Percentiles rank a stretch among this genome's conserved stretches.
Evolutionary conservation across 805 yeast species (phyloP).

Genomic region (Ogataea nitratoaversa): DNA sequence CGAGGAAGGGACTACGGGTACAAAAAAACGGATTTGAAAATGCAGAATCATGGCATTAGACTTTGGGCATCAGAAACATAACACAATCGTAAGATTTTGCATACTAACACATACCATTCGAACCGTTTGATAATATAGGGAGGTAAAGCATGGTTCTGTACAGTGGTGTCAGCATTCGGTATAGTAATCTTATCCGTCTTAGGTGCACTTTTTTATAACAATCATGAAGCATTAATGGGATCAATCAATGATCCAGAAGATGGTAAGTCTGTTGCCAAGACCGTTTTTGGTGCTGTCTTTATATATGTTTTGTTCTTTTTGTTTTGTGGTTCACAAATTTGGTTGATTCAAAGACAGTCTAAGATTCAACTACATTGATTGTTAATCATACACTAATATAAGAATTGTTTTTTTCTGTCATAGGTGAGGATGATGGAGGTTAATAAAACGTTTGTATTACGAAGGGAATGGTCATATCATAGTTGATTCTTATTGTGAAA

Average conservation of each 20-base stretch:
- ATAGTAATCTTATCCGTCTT: constrained; percentile 80
- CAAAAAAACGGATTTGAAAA: too few relatives aligned
- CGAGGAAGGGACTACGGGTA: too few relatives aligned
- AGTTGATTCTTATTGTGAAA: too few relatives aligned
- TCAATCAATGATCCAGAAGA: constrained; percentile 87
- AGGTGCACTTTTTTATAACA: constrained; percentile 73
- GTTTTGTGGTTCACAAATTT: constrained; percentile 87
- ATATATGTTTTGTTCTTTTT: constrained; percentile 76
- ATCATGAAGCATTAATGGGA: constrained; percentile 91
- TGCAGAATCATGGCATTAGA: too few relatives aligned
- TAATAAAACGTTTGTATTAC: too few relatives aligned
- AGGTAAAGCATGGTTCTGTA: constrained; percentile 92
- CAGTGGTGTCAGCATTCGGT: constrained; percentile 88
- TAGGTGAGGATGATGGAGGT: too few relatives aligned
- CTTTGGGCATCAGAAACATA: too few relatives aligned
- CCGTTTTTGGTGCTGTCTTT: constrained; percentile 84
- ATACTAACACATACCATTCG: too few relatives aligned
- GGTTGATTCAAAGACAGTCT: constrained; percentile 56
- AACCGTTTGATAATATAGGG: constrained; percentile 37
- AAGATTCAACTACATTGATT: constrained; percentile 49
- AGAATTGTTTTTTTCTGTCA: too few relatives aligned
- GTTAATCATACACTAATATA: too few relatives aligned
- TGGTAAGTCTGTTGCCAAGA: constrained; percentile 89
- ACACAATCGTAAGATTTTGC: too few relatives aligned
- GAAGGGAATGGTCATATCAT: too few relatives aligned